Evolutionary conservation across 257 asterid genomes (phyloP), one percentile per base, ranked within the genome.

Genomic region (Nemophila menziesii): DNA sequence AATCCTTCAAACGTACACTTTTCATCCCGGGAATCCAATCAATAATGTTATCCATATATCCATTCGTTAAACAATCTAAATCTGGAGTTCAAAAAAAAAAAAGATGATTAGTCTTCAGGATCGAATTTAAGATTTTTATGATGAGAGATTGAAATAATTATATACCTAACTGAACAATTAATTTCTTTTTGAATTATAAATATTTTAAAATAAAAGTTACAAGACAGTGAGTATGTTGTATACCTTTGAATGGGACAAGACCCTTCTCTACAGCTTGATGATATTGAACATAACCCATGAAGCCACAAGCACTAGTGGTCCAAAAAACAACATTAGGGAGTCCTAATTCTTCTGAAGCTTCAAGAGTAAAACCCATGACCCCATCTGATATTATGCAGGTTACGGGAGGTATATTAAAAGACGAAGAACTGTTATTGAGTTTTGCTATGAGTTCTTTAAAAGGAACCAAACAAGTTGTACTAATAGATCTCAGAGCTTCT

Each of bases 1-100:
- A n/a, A n/a, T n/a, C n/a, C n/a, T n/a, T n/a, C n/a, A n/a, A n/a
- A 2, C 48, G 53, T 18, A 67, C 50, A 8, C 11, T 52, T 22
- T 67, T 20, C 74, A 67, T 57, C 12, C 51, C 57, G 0, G 60
- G 61, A 20, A 62, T 58, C 70, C 64, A 67, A 41, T 62, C 67
- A 15, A 63, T n/a, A n/a, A n/a, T n/a, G n/a, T n/a, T n/a, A n/a
- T n/a, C n/a, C n/a, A n/a, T n/a, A n/a, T n/a, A n/a, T 9, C 66
- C 69, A 44, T 56, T 61, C 11, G 56, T 47, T 43, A 67, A 17
- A 11, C 34, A 53, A 48, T 42, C 41, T 5, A 26, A 26, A 57
- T 62, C 74, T 65, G 56, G 22, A n/a, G n/a, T n/a, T n/a, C n/a
- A 42, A 2, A 26, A 38, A 15, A 34, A 13, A 1, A 21, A 21